Base-by-base conservation (phyloP, 352 stramenopile species). In the Pythium sukuiense region DNA sequence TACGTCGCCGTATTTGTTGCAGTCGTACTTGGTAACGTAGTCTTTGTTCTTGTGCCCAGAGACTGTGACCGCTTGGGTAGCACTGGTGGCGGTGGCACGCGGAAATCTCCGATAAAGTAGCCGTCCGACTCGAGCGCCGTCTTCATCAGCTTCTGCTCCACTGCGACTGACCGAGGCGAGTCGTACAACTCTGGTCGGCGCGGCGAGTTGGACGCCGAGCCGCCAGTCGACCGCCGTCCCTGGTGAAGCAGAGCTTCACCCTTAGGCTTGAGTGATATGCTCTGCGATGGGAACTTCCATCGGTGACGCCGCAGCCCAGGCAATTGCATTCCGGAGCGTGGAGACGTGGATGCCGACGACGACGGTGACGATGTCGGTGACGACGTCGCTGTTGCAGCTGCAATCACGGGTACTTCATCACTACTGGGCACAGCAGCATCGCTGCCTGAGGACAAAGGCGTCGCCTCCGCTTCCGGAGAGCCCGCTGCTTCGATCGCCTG, bases 81-180 rank as follows among this genome's bases (percentile, higher is more conserved):
- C 59, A 74, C 76, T 58, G 80, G 74, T 6, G 76, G 77, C 59
- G 80, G 74, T 27, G 45, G 45, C 7, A 81, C 61, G 50, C 79
- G 76, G 53, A 88, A 91, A 70, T 91, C 80, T 50, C 83, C 83
- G 64, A 91, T 91, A 77, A 79, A 91, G 67, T 91, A 91, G n/a
- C 83, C 83, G 33, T 91, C 80, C n/a, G 76, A 71, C 45, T 76
- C 77, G 61, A 88, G 67, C 20, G 81, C 81, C 54, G 81, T 74
- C 64, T 87, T 76, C 59, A 89, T 73, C 49, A 74, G 71, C 65
- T 85, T 74, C 27, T 74, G 73, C 35, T 82, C 76, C 24, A 69
- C 72, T n/a, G 65, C 67, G 20, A 66, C 61, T 18, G 68, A 72
- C 50, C 67, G 67, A 14, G 69, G 73, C 7, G 61, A 72, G 14